These are phyloP conservation scores for Aspergillus diversus DNA, from an alignment of 495 filamentous ascomycete genomes.

Conservation along the genomic window DNA sequence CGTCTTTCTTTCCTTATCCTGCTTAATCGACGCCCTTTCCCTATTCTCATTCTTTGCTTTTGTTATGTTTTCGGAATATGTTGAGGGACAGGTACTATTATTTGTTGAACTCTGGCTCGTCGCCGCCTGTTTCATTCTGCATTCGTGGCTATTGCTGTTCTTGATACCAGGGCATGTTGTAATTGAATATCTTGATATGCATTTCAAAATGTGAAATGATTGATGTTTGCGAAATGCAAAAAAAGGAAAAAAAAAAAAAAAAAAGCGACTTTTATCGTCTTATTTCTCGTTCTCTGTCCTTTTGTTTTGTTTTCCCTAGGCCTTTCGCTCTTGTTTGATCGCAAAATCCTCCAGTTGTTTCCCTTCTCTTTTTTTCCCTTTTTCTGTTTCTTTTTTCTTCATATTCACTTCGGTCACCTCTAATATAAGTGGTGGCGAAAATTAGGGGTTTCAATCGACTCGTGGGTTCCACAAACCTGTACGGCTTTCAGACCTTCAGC, in stretches of 20 bases:
- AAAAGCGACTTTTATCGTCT: constrained; percentile 27
- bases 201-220: constrained; percentile 46
- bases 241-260: not conserved
- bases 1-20: constrained; percentile 29
- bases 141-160: constrained; percentile 11
- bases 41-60: constrained; percentile 31
- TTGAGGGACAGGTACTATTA: constrained; percentile 5
- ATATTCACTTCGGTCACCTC: constrained; percentile 32
- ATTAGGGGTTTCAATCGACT: constrained; percentile 47
- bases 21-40: constrained; percentile 15
- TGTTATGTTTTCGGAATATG: not conserved
- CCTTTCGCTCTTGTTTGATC: not conserved
- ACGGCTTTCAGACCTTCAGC: constrained; percentile 25
- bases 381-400: constrained; percentile 26
- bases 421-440: constrained; percentile 41
- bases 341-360: too few species aligned
- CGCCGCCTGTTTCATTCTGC: constrained; percentile 9
- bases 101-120: not conserved
- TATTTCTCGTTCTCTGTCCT: constrained; percentile 3
- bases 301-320: not conserved
- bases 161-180: constrained; percentile 41
- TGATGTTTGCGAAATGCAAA: constrained; percentile 15
- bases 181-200: constrained; percentile 32
- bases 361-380: not conserved
- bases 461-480: constrained; percentile 29